Conservation (phyloP, 371 early-diverging fungal genomes). For the Syncephalis plumigaleata region DNA sequence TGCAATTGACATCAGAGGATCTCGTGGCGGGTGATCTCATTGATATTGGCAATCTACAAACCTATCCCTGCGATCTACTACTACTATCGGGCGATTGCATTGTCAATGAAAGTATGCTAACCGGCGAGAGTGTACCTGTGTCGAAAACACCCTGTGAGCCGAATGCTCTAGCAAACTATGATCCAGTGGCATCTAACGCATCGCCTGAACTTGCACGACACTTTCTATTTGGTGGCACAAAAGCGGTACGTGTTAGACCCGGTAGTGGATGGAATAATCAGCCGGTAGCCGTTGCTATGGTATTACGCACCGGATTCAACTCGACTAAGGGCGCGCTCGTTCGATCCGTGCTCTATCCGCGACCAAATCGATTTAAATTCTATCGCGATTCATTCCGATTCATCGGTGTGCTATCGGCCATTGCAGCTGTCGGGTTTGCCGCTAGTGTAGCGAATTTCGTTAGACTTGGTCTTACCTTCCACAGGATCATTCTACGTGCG, state of each 20-base stretch:
- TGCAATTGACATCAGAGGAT: constrained; percentile 52
- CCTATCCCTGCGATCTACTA: constrained; percentile 89
- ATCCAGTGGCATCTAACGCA: constrained; percentile 46
- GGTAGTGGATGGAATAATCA: constrained; percentile 5
- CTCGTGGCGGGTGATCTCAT: constrained; percentile 92
- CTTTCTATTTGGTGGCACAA: constrained; percentile 83
- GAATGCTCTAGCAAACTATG: constrained; percentile 42
- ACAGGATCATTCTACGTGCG: constrained; percentile 57
- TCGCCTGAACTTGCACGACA: constrained; percentile 55
- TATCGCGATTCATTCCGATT: constrained; percentile 92
- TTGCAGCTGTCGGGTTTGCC: constrained; percentile 14
- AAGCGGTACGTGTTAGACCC: constrained; percentile 65
- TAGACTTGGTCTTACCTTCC: background rate
- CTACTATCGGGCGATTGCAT: constrained; percentile 95
- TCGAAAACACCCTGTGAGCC: constrained; percentile 66
- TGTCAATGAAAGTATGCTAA: constrained; percentile 97
- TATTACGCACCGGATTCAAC: constrained; percentile 90
- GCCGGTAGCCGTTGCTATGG: constrained; percentile 50
- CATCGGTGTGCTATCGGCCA: constrained; percentile 69
- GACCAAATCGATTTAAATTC: constrained; percentile 86
- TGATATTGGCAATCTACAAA: constrained; percentile 47
- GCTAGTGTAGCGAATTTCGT: background rate
- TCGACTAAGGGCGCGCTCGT: constrained; percentile 93
- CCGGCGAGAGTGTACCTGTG: constrained; percentile 71
- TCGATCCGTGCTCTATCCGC: constrained; percentile 89